These are phyloP conservation scores for Sutorius eximius DNA, from an alignment of 1,284 basidiomycete species.

Conservation along the genomic window DNA sequence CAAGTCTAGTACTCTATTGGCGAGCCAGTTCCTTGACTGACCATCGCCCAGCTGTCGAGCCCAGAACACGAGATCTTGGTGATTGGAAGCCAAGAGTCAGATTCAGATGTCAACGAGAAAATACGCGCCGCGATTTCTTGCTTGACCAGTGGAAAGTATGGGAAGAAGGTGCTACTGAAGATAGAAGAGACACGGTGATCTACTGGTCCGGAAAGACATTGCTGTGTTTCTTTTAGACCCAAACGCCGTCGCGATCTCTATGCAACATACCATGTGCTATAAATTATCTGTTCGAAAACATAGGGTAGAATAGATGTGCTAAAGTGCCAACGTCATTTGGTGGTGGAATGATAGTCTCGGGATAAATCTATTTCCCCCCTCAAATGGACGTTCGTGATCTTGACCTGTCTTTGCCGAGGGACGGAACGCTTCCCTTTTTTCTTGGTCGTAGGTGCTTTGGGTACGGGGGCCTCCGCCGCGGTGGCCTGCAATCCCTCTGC, in stretches of 20 bases:
- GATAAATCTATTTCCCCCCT: constrained; percentile 82
- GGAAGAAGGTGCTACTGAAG: constrained; percentile 71
- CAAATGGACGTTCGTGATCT: constrained; percentile 87
- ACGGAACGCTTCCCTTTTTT: constrained; percentile 83
- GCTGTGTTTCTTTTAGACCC: neutral
- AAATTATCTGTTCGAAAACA: neutral
- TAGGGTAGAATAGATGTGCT: neutral
- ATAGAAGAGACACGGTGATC: constrained; percentile 40
- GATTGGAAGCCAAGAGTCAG: constrained; percentile 48
- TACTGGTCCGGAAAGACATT: neutral
- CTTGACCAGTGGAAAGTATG: constrained; percentile 54
- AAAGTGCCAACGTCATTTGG: constrained; percentile 15
- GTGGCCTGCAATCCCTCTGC: constrained; percentile 78
- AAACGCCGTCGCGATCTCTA: neutral
- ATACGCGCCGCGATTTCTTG: constrained; percentile 51
- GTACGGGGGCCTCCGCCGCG: constrained; percentile 52
- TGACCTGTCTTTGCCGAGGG: constrained; percentile 70
- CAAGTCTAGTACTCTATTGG: constrained; percentile 26
- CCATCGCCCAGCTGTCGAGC: constrained; percentile 51
- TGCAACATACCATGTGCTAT: neutral
- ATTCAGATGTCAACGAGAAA: constrained; percentile 50
- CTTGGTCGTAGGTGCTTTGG: constrained; percentile 58
- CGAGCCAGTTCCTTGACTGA: constrained; percentile 3
- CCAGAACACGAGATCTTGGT: constrained; percentile 68
- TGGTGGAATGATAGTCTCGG: constrained; percentile 56